Evolutionary conservation across 2,329 filamentous ascomycete genomes (phyloP), one percentile per base, ranked within the genome.

Genomic region (Xylariaceae sp.): DNA sequence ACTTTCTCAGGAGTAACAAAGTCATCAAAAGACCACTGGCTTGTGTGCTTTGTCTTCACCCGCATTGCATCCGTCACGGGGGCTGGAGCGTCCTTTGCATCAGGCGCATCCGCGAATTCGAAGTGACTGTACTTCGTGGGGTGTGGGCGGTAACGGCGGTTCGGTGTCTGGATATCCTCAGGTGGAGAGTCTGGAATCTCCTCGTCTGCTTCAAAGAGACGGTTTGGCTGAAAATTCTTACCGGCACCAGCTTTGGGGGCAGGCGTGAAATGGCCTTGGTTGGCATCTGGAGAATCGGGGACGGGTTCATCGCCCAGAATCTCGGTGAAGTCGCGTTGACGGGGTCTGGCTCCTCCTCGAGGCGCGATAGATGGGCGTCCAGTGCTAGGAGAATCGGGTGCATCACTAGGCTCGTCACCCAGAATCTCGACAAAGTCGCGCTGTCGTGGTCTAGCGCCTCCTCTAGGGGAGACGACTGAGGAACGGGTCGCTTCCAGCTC

Each of bases 1-100:
- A 76, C 66, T 79, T 96, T 96, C 65, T 88, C 82, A 0, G 93
- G 93, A 0, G 92, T 96, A 13, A 79, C 78, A 68, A 96, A 96
- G 75, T 96, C 92, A 62, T 90, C 85, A 74, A 97, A 97, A 53
- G 86, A 85, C 92, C 93, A 97, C 63, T 90, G 87, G 64, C 86
- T 86, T 60, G 81, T 78, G 71, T 90, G 87, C 76, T 88, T 90
- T 57, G 80, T 78, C 70, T 80, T 82, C 56, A 80, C 73, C 17
- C 79, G 72, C 18, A 75, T 70, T 2, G 74, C 66, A 55, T 73
- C 76, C n/a, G 76, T 71, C 63, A 77, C 69, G 11, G 79, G 76
- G 15, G 74, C 74, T 13, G 79, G 76, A 15, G 74, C 74, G 54
- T 83, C 79, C 61, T 77, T 74, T 13, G 77, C 75, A 57, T 84